Evolutionary conservation across 129 eudicot genomes (phyloP).

Genomic region (Artemisia annua): DNA sequence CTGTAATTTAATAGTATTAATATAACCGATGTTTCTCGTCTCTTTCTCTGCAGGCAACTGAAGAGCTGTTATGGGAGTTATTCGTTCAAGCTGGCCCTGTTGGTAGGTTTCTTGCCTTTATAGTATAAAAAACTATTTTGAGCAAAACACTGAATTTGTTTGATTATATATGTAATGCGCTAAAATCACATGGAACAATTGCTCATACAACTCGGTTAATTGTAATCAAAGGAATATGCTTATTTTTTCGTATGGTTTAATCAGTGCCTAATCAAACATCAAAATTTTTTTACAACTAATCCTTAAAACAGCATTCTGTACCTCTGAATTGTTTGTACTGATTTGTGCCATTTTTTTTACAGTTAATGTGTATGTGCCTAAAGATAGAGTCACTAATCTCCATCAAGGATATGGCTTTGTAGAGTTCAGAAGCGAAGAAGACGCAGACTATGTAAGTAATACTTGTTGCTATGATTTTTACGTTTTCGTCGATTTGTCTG

Average conservation of each 20-base stretch:
- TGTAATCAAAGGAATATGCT: too few species aligned
- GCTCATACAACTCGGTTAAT: too few species aligned
- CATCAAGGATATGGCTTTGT: conserved; percentile 99
- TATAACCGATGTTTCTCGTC: conserved; percentile 23
- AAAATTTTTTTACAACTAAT: not conserved
- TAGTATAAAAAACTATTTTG: conserved; percentile 2
- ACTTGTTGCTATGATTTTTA: conserved; percentile 8
- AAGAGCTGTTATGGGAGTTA: conserved; percentile 92
- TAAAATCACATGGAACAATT: too few species aligned
- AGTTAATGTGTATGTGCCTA: conserved; percentile 98
- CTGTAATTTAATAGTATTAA: not conserved
- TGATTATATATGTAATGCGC: too few species aligned
- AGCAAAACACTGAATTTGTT: not conserved
- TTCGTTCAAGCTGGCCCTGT: conserved; percentile 99
- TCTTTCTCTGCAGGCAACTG: conserved; percentile 53
- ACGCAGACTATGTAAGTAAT: conserved; percentile 90
- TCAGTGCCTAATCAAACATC: not conserved
- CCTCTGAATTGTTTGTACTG: conserved; percentile 1
- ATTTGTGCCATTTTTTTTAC: conserved; percentile 19
- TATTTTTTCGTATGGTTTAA: too few species aligned
- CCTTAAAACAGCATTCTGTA: not conserved
- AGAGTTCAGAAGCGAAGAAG: conserved; percentile 98
- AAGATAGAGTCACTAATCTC: conserved; percentile 96
- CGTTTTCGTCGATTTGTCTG: not conserved
- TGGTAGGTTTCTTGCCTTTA: conserved; percentile 46